Percentiles rank a stretch among this genome's conserved stretches.
These are phyloP conservation scores for Aspergillus viridinutans DNA, from an alignment of 2,329 filamentous ascomycete genomes.

Conservation along the genomic window DNA sequence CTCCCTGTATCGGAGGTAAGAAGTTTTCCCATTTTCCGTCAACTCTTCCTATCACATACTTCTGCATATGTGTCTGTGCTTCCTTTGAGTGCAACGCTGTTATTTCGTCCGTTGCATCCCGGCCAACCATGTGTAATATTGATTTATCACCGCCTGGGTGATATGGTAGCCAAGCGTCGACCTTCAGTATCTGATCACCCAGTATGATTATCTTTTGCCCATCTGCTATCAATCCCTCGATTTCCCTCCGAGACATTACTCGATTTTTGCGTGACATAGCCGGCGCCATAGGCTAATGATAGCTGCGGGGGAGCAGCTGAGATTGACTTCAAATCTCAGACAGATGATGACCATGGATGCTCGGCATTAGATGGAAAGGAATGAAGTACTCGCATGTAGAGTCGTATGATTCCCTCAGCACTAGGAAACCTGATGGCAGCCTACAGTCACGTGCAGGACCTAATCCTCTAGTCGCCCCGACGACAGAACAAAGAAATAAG, in stretches of 20 bases:
- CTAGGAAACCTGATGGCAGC: too few relatives aligned
- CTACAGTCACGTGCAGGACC: too few relatives aligned
- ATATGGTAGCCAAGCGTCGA: conserved; percentile 80
- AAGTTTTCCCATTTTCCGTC: conserved; percentile 82
- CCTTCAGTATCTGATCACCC: conserved; percentile 73
- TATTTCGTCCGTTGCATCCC: conserved; percentile 90
- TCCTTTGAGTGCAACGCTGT: conserved; percentile 78
- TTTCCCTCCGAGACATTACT: conserved; percentile 33
- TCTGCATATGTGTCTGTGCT: conserved; percentile 67
- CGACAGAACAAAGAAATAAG: too few relatives aligned
- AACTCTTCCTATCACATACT: conserved; percentile 75
- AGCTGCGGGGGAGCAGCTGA: too few relatives aligned
- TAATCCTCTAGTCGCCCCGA: too few relatives aligned
- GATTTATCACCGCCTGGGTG: conserved; percentile 88
- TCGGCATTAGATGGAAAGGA: too few relatives aligned
- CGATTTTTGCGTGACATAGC: too few relatives aligned
- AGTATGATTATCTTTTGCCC: conserved; percentile 75
- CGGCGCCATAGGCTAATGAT: too few relatives aligned
- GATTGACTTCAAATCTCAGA: too few relatives aligned
- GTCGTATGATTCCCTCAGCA: too few relatives aligned
- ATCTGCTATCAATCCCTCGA: conserved; percentile 77
- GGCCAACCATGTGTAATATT: conserved; percentile 84
- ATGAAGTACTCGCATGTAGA: too few relatives aligned
- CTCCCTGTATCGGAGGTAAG: conserved; percentile 82
- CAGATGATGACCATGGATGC: too few relatives aligned